These are phyloP conservation scores for Pseudozyma sp. DNA, from an alignment of 1,284 basidiomycete species.

Conservation along the genomic window DNA sequence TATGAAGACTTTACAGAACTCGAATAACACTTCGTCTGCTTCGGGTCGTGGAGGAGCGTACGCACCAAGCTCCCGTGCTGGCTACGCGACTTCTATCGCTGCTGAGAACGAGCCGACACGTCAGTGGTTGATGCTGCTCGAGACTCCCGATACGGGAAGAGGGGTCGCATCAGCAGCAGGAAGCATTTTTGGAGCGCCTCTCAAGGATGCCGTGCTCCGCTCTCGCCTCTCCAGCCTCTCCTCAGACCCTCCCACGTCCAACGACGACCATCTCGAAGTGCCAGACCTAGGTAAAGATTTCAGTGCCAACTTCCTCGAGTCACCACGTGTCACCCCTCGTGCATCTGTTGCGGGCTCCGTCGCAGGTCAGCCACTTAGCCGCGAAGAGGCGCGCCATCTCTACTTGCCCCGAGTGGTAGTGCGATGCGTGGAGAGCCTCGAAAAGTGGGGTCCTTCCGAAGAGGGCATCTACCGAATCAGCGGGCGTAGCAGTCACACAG, in stretches of 20 bases:
- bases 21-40: slow-evolving; percentile 5
- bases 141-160: slow-evolving; percentile 7
- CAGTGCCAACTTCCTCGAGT: slow-evolving; percentile 29
- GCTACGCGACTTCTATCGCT: background rate
- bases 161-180: background rate
- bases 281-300: slow-evolving; percentile 49
- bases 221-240: slow-evolving; percentile 39
- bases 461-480: slow-evolving; percentile 67
- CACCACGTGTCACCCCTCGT: slow-evolving; percentile 25
- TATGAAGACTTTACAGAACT: slow-evolving; percentile 41
- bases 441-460: slow-evolving; percentile 61
- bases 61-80: slow-evolving; percentile 1
- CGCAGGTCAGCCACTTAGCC: slow-evolving; percentile 17
- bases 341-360: slow-evolving; percentile 17
- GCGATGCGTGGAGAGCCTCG: slow-evolving; percentile 63
- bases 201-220: slow-evolving; percentile 54
- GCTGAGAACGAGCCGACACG: slow-evolving; percentile 52
- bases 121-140: slow-evolving; percentile 38
- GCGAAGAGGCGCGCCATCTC: slow-evolving; percentile 48
- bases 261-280: slow-evolving; percentile 29
- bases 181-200: slow-evolving; percentile 56
- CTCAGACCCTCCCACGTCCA: background rate
- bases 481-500: slow-evolving; percentile 63
- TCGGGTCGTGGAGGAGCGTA: slow-evolving; percentile 4
- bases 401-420: slow-evolving; percentile 60